Evolutionary conservation across 2,329 filamentous ascomycete species (phyloP).

Genomic region (Chaetomiaceae sp.): DNA sequence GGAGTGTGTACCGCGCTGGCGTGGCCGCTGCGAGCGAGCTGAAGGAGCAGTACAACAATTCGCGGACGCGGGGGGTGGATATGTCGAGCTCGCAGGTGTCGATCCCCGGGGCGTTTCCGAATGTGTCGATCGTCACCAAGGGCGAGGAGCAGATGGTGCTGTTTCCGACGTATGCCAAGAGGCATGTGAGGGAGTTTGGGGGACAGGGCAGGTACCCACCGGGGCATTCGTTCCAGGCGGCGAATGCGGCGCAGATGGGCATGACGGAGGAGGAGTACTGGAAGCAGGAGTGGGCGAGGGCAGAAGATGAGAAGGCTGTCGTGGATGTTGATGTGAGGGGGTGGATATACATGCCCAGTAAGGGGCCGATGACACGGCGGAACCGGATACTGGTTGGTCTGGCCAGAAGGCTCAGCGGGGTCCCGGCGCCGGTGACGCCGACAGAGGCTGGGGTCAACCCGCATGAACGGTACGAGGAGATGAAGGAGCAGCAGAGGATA

Average conservation of each 20-base stretch:
- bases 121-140: constrained; percentile 72
- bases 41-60: constrained; percentile 55
- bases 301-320: constrained; percentile 77
- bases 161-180: constrained; percentile 88
- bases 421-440: constrained; percentile 61
- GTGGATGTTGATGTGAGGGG: constrained; percentile 93
- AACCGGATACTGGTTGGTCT: constrained; percentile 84
- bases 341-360: constrained; percentile 88
- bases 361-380: constrained; percentile 77
- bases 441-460: constrained; percentile 25
- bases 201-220: constrained; percentile 34
- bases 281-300: constrained; percentile 71
- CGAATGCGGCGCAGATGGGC: constrained; percentile 29
- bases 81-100: constrained; percentile 35
- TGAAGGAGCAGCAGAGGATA: constrained; percentile 60
- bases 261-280: constrained; percentile 68
- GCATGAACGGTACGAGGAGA: constrained; percentile 45
- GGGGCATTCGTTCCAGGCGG: constrained; percentile 34
- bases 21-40: constrained; percentile 56
- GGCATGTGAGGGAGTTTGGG: constrained; percentile 62
- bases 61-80: constrained; percentile 39
- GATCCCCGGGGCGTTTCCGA: constrained; percentile 75
- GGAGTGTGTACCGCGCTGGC: constrained; percentile 52
- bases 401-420: constrained; percentile 80
- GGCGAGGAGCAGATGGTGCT: constrained; percentile 90